Evolutionary conservation across 352 stramenopile species (phyloP).

Genomic region (Globisporangium paroecandrum): DNA sequence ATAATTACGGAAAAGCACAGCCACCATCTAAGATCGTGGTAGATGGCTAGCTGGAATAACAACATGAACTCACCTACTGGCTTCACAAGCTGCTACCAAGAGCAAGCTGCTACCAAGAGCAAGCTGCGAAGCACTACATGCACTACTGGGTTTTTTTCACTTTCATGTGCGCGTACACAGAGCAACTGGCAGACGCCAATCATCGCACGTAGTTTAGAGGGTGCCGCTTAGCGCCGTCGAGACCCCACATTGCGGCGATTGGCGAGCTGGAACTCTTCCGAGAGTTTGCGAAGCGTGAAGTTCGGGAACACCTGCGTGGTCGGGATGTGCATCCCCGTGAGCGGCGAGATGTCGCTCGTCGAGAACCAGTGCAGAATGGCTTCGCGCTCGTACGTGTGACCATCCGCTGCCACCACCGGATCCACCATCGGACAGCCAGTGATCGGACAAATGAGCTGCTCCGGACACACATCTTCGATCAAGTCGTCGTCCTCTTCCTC

Average conservation of each 20-base stretch:
- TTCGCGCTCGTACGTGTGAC: conserved; percentile 96
- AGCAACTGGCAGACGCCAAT: background rate
- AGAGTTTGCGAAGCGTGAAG: conserved; percentile 66
- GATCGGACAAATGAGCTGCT: conserved; percentile 91
- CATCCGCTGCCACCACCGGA: conserved; percentile 95
- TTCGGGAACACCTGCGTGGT: conserved; percentile 78
- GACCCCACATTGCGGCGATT: conserved; percentile 7
- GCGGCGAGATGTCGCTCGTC: conserved; percentile 74
- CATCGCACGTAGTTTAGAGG: background rate
- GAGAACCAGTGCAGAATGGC: conserved; percentile 94
- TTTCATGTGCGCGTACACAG: background rate
- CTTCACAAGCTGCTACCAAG: background rate
- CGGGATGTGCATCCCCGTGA: conserved; percentile 69
- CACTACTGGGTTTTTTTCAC: background rate
- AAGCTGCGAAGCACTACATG: background rate
- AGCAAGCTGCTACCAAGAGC: background rate
- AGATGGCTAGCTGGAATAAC: background rate
- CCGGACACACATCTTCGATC: conserved; percentile 32
- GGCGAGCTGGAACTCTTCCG: conserved; percentile 49
- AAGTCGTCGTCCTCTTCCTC: conserved; percentile 26
- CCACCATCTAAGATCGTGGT: background rate
- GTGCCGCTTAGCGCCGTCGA: conserved; percentile 13
- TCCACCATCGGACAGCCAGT: conserved; percentile 94
- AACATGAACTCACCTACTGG: background rate
- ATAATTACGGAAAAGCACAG: conserved; percentile 5